Evolutionary conservation across 371 early-diverging fungal species (phyloP).

Genomic region (Coemansia sp.): DNA sequence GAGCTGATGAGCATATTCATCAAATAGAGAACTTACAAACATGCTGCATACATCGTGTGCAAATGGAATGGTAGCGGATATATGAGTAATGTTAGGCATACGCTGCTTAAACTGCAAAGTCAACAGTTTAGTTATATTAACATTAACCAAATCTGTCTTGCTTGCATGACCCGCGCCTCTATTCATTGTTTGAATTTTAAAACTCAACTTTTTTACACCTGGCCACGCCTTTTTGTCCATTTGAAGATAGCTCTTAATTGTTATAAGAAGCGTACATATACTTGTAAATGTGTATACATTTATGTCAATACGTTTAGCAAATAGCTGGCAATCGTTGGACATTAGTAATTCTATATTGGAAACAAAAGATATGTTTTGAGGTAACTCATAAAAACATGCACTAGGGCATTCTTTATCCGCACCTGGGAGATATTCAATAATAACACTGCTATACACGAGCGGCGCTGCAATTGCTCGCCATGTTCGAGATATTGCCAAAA

Average conservation of each 20-base stretch:
- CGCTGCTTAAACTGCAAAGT: not conserved
- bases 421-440: not conserved
- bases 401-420: not conserved
- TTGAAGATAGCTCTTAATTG: not conserved
- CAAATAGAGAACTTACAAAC: not conserved
- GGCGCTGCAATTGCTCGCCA: slow-evolving; percentile 3
- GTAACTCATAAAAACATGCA: not conserved
- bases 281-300: not conserved
- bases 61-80: not conserved
- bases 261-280: not conserved
- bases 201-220: not conserved
- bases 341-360: not conserved
- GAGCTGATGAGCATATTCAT: not conserved
- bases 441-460: not conserved
- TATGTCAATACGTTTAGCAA: not conserved
- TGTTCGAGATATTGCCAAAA: not conserved
- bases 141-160: too few relatives aligned
- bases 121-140: not conserved
- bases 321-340: not conserved
- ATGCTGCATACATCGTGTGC: not conserved
- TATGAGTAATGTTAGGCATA: not conserved
- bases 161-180: not conserved
- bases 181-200: not conserved
- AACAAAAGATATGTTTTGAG: not conserved
- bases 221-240: not conserved